phyloP scores from a whole-genome alignment of 192 early-diverging fungal genomes.

The Backusella psychrophila region DNA sequence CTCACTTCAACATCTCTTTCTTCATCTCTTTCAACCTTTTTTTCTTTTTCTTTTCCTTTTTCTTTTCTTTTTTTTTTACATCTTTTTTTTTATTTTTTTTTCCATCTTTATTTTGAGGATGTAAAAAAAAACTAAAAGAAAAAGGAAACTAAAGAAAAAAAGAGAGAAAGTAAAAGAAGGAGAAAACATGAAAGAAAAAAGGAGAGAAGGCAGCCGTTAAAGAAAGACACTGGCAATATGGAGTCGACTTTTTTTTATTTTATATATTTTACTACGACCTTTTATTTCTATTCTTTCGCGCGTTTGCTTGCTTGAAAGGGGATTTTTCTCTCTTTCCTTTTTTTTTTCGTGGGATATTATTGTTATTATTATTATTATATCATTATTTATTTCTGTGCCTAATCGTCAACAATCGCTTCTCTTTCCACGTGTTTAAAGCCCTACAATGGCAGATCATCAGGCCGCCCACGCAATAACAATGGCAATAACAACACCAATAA shows the following conservation, averaged over 20 bases:
- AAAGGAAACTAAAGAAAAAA: neutral
- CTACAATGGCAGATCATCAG: slow-evolving; percentile 5
- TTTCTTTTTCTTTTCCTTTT: slow-evolving; percentile 2
- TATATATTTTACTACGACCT: neutral
- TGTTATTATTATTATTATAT: neutral
- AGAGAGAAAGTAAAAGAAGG: neutral
- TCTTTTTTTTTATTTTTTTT: neutral
- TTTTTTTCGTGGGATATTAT: neutral
- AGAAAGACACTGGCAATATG: slow-evolving; percentile 8
- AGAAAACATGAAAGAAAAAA: slow-evolving; percentile 6
- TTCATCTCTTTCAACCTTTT: neutral
- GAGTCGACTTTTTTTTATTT: slow-evolving; percentile 1
- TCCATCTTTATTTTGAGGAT: neutral
- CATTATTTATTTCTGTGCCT: slow-evolving; percentile 13
- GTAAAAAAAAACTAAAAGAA: neutral
- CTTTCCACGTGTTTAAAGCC: slow-evolving; percentile 13
- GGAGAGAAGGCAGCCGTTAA: neutral
- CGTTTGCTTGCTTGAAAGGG: neutral
- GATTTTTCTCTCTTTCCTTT: neutral
- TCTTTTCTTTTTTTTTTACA: neutral
- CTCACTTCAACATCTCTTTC: neutral
- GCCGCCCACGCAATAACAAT: neutral
- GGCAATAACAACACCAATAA: neutral
- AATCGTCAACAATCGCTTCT: slow-evolving; percentile 12
- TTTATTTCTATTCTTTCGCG: neutral